Evolutionary conservation across 73 alveolate genomes (phyloP), one percentile per base, ranked within the genome.

Genomic region (Paramecium caudatum): DNA sequence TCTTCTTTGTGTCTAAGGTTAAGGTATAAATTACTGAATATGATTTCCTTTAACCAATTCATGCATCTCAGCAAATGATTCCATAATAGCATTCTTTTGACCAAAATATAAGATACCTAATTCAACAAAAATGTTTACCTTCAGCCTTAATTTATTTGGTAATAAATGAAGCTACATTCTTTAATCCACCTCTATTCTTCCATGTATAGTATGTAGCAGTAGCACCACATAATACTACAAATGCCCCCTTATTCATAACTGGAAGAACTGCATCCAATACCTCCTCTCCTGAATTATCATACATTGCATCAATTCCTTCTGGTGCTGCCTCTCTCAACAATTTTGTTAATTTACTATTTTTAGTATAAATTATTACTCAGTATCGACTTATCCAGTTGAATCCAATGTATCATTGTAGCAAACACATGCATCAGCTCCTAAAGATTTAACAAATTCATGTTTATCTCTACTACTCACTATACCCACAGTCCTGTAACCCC

Each of bases 1-100:
- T 94, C 96, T 69, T 94, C 97, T 61, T 93, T 90, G 46, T 82
- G 91, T 36, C 65, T 88, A 46, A 93, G 61, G 82, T 93, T 13
- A 32, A 10, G 34, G 19, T 12, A 4, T 0, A 32, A 2, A 68
- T 34, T 68, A 68, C 84, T 32, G 19, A 68, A 68, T 68, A 68
- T 68, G 84, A 68, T 37, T 37, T 34, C 50, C 84, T 34, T 34
- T 68, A 21, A 68, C 84, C 21, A 68, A 37, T 34, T 68, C 50
- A 37, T 34, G 19, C 84, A 68, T 68, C 15, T 68, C 84, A 25
- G 17, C 19, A 17, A 68, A 68, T 13, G 84, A 34, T 37, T 68
- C 50, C 84, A 68, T 33, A 1, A 34, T 68, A 23, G 84, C 47
- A 34, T 68, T 68, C 16, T 68, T 68, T 37, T 68, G 21, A 34